Evolutionary conservation across 176 grass and related monocot species (phyloP).

Genomic region (Lolium rigidum): DNA sequence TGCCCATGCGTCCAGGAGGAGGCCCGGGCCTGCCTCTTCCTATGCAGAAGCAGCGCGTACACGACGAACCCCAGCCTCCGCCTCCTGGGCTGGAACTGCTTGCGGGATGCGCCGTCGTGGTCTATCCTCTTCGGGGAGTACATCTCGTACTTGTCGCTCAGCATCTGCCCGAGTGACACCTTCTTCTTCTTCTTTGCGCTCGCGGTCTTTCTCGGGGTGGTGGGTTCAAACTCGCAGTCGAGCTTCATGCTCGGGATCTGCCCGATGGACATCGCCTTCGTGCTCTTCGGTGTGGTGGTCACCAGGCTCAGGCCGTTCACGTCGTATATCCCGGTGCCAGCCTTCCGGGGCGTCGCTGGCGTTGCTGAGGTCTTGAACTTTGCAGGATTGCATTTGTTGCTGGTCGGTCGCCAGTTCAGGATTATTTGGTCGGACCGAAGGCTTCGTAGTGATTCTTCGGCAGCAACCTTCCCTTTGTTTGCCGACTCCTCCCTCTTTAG

Average conservation of each 20-base stretch:
- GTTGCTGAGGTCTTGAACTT: slow-evolving; percentile 76
- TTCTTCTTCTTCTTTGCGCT: slow-evolving; percentile 49
- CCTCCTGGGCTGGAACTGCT: slow-evolving; percentile 59
- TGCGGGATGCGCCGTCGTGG: slow-evolving; percentile 49
- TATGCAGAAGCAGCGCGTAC: slow-evolving; percentile 66
- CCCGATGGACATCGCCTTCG: slow-evolving; percentile 74
- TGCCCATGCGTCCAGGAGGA: slow-evolving; percentile 19
- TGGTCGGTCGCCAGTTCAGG: slow-evolving; percentile 47
- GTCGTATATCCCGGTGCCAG: slow-evolving; percentile 58
- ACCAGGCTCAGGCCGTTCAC: slow-evolving; percentile 88
- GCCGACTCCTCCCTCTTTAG: slow-evolving; percentile 75
- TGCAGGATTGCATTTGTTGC: slow-evolving; percentile 47
- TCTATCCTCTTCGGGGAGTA: slow-evolving; percentile 61
- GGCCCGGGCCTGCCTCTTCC: slow-evolving; percentile 48
- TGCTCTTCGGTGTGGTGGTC: slow-evolving; percentile 38
- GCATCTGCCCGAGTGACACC: slow-evolving; percentile 84
- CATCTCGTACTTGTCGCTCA: slow-evolving; percentile 75
- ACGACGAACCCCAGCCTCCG: slow-evolving; percentile 68
- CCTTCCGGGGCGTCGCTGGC: slow-evolving; percentile 14
- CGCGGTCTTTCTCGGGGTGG: neutral
- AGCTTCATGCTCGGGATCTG: slow-evolving; percentile 97
- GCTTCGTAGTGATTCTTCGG: slow-evolving; percentile 66
- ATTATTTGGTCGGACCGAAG: slow-evolving; percentile 61
- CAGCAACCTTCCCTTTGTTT: slow-evolving; percentile 54
- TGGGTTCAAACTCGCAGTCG: slow-evolving; percentile 48